phyloP scores from a whole-genome alignment of 139 green algal species.

The Nannochloris sp. region DNA sequence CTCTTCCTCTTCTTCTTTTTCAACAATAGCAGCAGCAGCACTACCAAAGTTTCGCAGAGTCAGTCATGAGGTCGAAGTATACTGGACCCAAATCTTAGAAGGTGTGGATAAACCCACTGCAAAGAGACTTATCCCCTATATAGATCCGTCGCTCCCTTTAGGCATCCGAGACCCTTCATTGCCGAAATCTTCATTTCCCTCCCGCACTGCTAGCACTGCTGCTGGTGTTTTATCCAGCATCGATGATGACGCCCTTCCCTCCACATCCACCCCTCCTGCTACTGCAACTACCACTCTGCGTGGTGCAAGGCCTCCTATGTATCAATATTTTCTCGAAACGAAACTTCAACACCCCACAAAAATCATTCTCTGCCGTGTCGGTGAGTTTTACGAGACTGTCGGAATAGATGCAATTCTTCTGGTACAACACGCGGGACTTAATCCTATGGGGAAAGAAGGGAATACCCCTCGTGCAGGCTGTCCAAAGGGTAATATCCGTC shows the following conservation, averaged over 20 bases:
- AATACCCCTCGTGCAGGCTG: slow-evolving; percentile 63
- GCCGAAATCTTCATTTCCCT: background rate
- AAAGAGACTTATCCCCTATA: slow-evolving; percentile 9
- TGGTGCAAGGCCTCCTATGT: slow-evolving; percentile 2
- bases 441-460: slow-evolving; percentile 57
- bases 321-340: slow-evolving; percentile 14
- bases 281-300: background rate
- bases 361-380: slow-evolving; percentile 46
- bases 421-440: slow-evolving; percentile 69
- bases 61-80: slow-evolving; percentile 28
- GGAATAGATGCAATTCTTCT: slow-evolving; percentile 81
- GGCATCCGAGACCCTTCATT: background rate
- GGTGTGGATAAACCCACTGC: slow-evolving; percentile 36
- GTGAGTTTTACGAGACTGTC: slow-evolving; percentile 82
- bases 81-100: slow-evolving; percentile 33
- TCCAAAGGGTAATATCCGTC: slow-evolving; percentile 55
- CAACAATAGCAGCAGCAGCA: too few species aligned
- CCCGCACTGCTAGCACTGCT: too few species aligned
- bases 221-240: too few species aligned
- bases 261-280: background rate
- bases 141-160: slow-evolving; percentile 23
- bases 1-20: too few species aligned
- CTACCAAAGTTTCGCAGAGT: too few species aligned
- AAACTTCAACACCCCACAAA: slow-evolving; percentile 39
- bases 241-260: slow-evolving; percentile 2